These are phyloP conservation scores for Wickerhamomyces queroliae DNA, from an alignment of 805 yeast genomes.

Conservation along the genomic window DNA sequence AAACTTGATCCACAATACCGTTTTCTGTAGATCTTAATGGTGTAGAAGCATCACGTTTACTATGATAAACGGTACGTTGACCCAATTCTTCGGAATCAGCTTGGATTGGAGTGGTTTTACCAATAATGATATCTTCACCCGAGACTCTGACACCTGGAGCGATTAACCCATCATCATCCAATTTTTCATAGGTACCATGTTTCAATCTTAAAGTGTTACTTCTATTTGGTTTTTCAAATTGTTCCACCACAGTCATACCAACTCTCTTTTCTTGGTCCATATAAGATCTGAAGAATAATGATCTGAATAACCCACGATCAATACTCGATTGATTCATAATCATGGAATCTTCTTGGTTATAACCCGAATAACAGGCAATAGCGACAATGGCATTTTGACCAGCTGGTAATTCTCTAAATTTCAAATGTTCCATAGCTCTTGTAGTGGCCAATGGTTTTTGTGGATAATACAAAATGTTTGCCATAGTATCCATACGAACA, in stretches of 20 bases:
- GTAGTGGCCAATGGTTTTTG: conserved; percentile 98
- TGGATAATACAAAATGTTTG: conserved; percentile 93
- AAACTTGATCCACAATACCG: conserved; percentile 97
- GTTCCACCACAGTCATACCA: conserved; percentile 97
- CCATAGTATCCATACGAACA: conserved; percentile 99
- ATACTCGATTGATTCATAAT: conserved; percentile 98
- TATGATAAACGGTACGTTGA: conserved; percentile 96
- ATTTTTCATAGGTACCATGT: conserved; percentile 96
- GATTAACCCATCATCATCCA: conserved; percentile 96
- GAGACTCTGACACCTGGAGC: conserved; percentile 98
- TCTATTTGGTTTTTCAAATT: conserved; percentile 94
- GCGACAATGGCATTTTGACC: conserved; percentile 99
- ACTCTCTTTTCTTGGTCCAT: conserved; percentile 98
- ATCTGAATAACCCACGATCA: conserved; percentile 94
- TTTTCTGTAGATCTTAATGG: conserved; percentile 94
- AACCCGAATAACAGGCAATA: conserved; percentile 96
- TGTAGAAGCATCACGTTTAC: conserved; percentile 97
- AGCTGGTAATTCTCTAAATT: conserved; percentile 97
- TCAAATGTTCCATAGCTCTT: conserved; percentile 94
- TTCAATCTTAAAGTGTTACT: conserved; percentile 92
- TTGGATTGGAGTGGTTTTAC: conserved; percentile 99
- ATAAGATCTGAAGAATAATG: conserved; percentile 92
- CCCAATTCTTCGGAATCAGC: conserved; percentile 98
- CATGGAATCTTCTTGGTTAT: conserved; percentile 99
- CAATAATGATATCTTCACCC: conserved; percentile 97